Conservation (phyloP, 129 eudicot genomes). For the Flaveria robusta region DNA sequence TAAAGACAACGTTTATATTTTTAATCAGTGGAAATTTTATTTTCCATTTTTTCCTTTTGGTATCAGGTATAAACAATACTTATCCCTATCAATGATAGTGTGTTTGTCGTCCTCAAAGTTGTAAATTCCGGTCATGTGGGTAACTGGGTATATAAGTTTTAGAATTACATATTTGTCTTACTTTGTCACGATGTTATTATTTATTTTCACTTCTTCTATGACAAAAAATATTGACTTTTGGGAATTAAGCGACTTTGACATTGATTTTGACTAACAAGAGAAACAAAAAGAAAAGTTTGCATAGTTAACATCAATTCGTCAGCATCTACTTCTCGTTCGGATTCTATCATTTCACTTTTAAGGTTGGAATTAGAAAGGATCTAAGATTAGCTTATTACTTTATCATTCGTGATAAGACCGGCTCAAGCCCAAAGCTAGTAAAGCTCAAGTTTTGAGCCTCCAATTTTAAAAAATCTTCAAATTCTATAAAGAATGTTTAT, state of each 20-base stretch:
- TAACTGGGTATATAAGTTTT: neutral
- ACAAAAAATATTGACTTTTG: neutral
- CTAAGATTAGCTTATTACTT: too few species aligned
- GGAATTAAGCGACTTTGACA: neutral
- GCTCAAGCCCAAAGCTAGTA: too few species aligned
- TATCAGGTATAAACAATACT: neutral
- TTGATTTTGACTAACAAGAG: slow-evolving; percentile 9
- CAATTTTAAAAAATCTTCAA: too few species aligned
- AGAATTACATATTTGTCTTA: neutral
- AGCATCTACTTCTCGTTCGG: neutral
- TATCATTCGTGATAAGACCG: too few species aligned
- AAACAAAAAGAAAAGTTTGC: neutral
- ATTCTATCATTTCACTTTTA: neutral
- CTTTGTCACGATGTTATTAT: neutral
- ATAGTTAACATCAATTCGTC: neutral
- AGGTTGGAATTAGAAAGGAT: too few species aligned
- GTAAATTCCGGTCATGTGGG: neutral
- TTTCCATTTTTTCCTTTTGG: neutral
- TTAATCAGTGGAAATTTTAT: neutral
- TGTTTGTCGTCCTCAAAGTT: neutral
- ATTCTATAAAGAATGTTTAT: too few species aligned
- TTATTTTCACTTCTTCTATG: neutral
- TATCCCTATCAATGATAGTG: neutral
- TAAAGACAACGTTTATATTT: neutral
- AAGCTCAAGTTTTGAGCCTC: too few species aligned